Conservation (phyloP, 305 asterid species). For the Fraxinus sp. region DNA sequence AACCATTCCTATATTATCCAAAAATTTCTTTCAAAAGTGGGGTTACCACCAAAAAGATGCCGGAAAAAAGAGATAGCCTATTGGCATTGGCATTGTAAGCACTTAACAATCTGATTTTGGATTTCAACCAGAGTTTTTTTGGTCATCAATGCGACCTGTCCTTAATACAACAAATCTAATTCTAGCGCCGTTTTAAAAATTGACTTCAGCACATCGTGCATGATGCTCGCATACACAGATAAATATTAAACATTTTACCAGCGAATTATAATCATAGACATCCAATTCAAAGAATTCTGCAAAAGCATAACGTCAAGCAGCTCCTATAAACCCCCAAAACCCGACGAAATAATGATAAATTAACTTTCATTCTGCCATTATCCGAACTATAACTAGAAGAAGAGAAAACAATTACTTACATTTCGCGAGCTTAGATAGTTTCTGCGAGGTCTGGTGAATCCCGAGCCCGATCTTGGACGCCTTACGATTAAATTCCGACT, state of each 20-base stretch:
- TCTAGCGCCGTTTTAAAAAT: background rate
- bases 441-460: constrained; percentile 89
- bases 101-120: background rate
- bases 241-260: background rate
- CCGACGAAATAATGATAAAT: background rate
- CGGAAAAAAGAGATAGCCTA: background rate
- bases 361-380: background rate
- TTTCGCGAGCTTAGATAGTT: constrained; percentile 85
- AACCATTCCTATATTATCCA: background rate
- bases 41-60: background rate
- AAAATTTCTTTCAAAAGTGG: background rate
- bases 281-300: background rate
- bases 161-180: background rate
- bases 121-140: background rate
- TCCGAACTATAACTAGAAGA: background rate
- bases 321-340: background rate
- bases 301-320: background rate
- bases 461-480: constrained; percentile 83
- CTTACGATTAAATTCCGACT: constrained; percentile 75
- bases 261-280: background rate
- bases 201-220: background rate
- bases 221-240: background rate
- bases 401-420: constrained; percentile 39
- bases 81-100: background rate
- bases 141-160: background rate